phyloP scores from a whole-genome alignment of 1,139 yeast genomes.

The Scheffersomyces segobiensis region DNA sequence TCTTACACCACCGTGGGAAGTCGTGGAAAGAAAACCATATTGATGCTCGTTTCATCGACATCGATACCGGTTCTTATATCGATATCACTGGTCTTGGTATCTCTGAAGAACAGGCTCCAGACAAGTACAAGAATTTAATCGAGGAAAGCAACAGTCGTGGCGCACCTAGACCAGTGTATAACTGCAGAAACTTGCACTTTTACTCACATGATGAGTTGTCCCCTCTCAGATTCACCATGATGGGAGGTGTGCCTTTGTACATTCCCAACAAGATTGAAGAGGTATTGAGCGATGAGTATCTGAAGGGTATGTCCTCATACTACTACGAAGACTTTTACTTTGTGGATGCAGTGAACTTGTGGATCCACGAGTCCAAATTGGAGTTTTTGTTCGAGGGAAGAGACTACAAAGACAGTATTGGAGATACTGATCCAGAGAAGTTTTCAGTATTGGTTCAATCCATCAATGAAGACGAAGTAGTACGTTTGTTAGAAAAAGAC shows the following conservation, averaged over 20 bases:
- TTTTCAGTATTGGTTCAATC: slow-evolving; percentile 20
- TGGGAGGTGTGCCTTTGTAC: slow-evolving; percentile 35
- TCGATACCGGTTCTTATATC: slow-evolving; percentile 40
- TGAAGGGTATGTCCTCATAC: slow-evolving; percentile 19
- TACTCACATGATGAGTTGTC: slow-evolving; percentile 34
- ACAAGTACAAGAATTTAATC: slow-evolving; percentile 15
- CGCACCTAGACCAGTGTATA: slow-evolving; percentile 24
- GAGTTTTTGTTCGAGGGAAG: slow-evolving; percentile 16
- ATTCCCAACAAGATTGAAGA: slow-evolving; percentile 27
- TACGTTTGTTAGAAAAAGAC: slow-evolving; percentile 22
- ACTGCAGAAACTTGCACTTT: slow-evolving; percentile 34
- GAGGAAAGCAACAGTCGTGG: slow-evolving; percentile 12
- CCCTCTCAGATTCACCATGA: slow-evolving; percentile 32
- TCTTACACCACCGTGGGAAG: slow-evolving; percentile 32
- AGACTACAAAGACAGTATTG: slow-evolving; percentile 11
- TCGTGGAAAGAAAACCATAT: slow-evolving; percentile 34
- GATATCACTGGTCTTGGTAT: slow-evolving; percentile 41
- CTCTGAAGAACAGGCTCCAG: slow-evolving; percentile 24
- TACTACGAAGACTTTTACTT: slow-evolving; percentile 20
- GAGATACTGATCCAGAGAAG: slow-evolving; percentile 15
- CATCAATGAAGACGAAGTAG: slow-evolving; percentile 19
- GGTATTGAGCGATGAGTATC: slow-evolving; percentile 30
- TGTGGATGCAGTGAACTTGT: slow-evolving; percentile 24
- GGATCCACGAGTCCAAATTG: slow-evolving; percentile 25
- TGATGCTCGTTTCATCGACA: slow-evolving; percentile 43